phyloP scores from a whole-genome alignment of 2,329 filamentous ascomycete species.

The Purpureocillium takamizusanense region DNA sequence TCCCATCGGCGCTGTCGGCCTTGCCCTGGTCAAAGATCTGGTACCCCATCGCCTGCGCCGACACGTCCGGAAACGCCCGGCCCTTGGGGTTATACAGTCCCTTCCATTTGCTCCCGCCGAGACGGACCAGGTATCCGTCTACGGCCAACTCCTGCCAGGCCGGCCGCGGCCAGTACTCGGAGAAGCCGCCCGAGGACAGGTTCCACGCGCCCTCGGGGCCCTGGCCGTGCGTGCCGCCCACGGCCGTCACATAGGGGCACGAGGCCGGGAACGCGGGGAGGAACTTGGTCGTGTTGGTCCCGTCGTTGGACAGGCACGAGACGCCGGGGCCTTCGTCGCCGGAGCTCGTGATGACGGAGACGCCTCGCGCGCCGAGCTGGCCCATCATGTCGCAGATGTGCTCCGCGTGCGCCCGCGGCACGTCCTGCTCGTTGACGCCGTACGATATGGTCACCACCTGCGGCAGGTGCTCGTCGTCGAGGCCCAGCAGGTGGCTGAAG shows the following conservation, averaged over 20 bases:
- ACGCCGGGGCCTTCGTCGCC: constrained; percentile 42
- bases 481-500: constrained; percentile 47
- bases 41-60: constrained; percentile 38
- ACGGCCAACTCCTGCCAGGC: constrained; percentile 36
- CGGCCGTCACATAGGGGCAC: constrained; percentile 53
- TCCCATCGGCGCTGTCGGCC: constrained; percentile 18
- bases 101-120: constrained; percentile 40
- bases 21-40: constrained; percentile 22
- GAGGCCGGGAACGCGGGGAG: constrained; percentile 24
- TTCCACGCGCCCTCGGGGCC: constrained; percentile 43
- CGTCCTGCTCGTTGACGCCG: constrained; percentile 57
- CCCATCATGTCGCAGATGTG: constrained; percentile 47
- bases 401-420: constrained; percentile 48
- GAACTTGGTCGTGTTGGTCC: constrained; percentile 21
- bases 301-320: constrained; percentile 27
- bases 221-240: constrained; percentile 46
- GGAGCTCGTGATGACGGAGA: constrained; percentile 55
- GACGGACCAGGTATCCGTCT: constrained; percentile 31
- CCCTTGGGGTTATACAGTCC: constrained; percentile 36
- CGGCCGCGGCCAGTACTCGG: constrained; percentile 34
- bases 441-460: constrained; percentile 62
- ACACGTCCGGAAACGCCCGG: constrained; percentile 52
- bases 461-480: constrained; percentile 46
- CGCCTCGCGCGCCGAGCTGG: constrained; percentile 56
- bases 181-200: constrained; percentile 45